phyloP scores from a whole-genome alignment of 2,329 filamentous ascomycete genomes.

The Exutisphaerella laricina region DNA sequence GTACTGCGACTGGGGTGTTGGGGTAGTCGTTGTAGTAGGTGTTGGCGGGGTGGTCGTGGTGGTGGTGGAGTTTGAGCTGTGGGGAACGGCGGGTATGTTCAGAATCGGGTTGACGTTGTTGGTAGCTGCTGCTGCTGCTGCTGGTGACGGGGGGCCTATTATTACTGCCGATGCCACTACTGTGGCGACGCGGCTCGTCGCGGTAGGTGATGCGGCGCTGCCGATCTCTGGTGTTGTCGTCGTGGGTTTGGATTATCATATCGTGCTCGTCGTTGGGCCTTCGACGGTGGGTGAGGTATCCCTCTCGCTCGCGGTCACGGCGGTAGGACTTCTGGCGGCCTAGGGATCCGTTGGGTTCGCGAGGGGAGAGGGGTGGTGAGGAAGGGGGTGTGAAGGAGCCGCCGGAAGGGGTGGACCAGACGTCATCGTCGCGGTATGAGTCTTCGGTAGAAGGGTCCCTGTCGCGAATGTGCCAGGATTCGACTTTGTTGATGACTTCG shows the following conservation, averaged over 20 bases:
- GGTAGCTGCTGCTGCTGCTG: no score
- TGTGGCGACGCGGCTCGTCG: not conserved
- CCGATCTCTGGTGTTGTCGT: not conserved
- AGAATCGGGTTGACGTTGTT: no score
- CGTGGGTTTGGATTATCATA: not conserved
- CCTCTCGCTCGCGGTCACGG: not conserved
- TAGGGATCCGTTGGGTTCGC: not conserved
- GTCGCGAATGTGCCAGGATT: constrained; percentile 6
- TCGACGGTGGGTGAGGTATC: not conserved
- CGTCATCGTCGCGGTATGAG: constrained; percentile 4
- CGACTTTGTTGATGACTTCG: constrained; percentile 7
- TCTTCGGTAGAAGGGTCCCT: constrained; percentile 4
- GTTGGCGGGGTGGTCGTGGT: not conserved
- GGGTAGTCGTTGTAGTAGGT: constrained; percentile 1
- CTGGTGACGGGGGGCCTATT: no score
- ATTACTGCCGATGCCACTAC: no score
- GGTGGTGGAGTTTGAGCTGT: not conserved
- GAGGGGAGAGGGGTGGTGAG: constrained; percentile 2
- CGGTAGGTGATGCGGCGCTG: not conserved
- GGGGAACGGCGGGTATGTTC: no score
- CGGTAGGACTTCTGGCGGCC: constrained; percentile 1
- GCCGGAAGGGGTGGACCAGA: constrained; percentile 2
- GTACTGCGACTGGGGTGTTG: constrained; percentile 1
- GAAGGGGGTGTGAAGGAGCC: constrained; percentile 9
- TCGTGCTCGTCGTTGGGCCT: not conserved